A percentile compares a stretch with the other conserved stretches of the same genome.
These are phyloP conservation scores for Plantago lanceolata DNA, from an alignment of 305 asterid species.

Conservation along the genomic window DNA sequence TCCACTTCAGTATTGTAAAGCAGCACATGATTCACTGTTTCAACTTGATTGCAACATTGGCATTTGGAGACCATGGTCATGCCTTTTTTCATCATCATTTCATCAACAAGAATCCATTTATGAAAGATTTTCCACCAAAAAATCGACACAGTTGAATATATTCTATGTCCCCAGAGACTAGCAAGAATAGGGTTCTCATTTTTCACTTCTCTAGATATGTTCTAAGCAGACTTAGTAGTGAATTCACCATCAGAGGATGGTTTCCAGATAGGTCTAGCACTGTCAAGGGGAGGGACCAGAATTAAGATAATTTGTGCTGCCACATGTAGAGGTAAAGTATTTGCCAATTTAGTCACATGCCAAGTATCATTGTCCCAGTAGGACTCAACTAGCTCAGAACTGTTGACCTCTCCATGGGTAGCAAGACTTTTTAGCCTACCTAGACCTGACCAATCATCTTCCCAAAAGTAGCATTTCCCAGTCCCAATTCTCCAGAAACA, in stretches of 20 bases:
- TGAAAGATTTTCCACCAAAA: not conserved
- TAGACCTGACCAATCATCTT: not conserved
- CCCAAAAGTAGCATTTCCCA: not conserved
- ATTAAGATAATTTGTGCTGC: not conserved
- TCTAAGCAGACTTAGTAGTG: not conserved
- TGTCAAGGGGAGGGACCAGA: too few species aligned
- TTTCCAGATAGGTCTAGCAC: not conserved
- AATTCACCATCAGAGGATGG: not conserved
- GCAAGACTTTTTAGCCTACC: not conserved
- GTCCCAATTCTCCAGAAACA: not conserved
- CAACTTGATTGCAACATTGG: not conserved
- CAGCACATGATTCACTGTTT: not conserved
- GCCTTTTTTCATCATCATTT: not conserved
- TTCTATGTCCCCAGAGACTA: not conserved
- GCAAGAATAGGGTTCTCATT: too few species aligned
- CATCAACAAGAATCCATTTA: not conserved
- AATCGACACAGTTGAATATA: not conserved
- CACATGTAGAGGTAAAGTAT: not conserved
- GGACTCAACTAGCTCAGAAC: not conserved
- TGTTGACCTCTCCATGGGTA: too few species aligned
- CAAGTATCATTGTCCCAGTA: not conserved
- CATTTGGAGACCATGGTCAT: not conserved
- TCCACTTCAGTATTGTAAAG: not conserved
- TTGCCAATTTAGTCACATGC: not conserved
- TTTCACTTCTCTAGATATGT: not conserved